Evolutionary conservation across 2,329 filamentous ascomycete species (phyloP).

Genomic region (Sclerotinia sclerotiorum): DNA sequence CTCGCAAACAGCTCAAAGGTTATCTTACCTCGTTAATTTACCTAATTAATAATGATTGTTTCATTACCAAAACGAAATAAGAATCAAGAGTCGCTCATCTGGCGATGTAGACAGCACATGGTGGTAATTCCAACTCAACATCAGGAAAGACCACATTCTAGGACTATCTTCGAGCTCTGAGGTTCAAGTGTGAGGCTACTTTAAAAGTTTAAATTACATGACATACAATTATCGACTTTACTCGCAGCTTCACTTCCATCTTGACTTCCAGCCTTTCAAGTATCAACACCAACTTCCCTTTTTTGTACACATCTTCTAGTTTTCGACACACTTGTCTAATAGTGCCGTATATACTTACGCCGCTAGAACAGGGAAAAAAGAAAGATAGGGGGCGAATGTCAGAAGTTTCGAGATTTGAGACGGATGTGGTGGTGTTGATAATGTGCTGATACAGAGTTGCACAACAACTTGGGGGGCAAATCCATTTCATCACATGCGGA

Average conservation of each 20-base stretch:
- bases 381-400: too few relatives aligned
- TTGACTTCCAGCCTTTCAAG: too few relatives aligned
- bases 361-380: too few relatives aligned
- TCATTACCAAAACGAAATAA: not conserved
- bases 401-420: too few relatives aligned
- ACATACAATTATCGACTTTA: not conserved
- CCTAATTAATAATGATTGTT: not conserved
- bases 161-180: not conserved
- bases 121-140: not conserved
- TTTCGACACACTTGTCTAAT: too few relatives aligned
- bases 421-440: too few relatives aligned
- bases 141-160: not conserved
- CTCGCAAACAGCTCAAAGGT: not conserved
- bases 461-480: too few relatives aligned
- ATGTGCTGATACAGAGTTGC: too few relatives aligned
- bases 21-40: not conserved
- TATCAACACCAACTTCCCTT: too few relatives aligned
- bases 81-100: not conserved
- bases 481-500: too few relatives aligned
- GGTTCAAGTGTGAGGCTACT: not conserved
- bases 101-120: not conserved
- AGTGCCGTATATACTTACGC: too few relatives aligned
- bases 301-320: too few relatives aligned
- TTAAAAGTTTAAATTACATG: not conserved
- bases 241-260: not conserved